Evolutionary conservation across 164 flowering plant species (phyloP).

Genomic region (Cinnamomum chago): DNA sequence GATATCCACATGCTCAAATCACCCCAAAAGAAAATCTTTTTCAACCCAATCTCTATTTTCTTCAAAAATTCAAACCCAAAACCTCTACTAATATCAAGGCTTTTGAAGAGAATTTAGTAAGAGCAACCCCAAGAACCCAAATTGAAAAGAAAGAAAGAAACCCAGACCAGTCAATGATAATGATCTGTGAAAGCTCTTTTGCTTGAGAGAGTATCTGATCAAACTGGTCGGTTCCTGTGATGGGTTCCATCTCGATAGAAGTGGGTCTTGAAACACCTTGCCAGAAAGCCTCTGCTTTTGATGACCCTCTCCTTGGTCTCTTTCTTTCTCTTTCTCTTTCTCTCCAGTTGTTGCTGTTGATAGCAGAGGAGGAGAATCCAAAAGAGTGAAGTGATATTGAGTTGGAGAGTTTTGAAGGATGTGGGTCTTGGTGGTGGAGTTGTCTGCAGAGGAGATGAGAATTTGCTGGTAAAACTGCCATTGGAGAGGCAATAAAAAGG

Average conservation of each 20-base stretch:
- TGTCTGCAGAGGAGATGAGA: slow-evolving; percentile 50
- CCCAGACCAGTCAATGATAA: slow-evolving; percentile 76
- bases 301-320: slow-evolving; percentile 25
- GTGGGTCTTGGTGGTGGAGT: slow-evolving; percentile 20
- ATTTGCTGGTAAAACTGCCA: slow-evolving; percentile 65
- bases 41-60: background rate
- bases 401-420: slow-evolving; percentile 7
- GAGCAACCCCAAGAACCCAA: background rate
- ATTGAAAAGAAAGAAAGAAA: slow-evolving; percentile 7
- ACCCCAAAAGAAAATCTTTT: no score
- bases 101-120: background rate
- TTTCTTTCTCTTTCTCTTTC: slow-evolving; percentile 11
- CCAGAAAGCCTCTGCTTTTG: slow-evolving; percentile 48
- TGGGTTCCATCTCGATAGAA: slow-evolving; percentile 66
- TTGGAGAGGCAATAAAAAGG: slow-evolving; percentile 4
- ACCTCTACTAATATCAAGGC: background rate
- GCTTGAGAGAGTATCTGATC: slow-evolving; percentile 59
- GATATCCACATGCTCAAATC: background rate
- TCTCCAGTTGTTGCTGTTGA: slow-evolving; percentile 20
- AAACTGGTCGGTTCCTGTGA: slow-evolving; percentile 53
- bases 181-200: slow-evolving; percentile 49
- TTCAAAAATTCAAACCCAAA: background rate
- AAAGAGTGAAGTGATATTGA: slow-evolving; percentile 15
- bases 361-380: slow-evolving; percentile 15
- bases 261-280: slow-evolving; percentile 47